Evolutionary conservation across 139 green algal genomes (phyloP), one percentile per base, ranked within the genome.

Genomic region (Chloropicon primus): DNA sequence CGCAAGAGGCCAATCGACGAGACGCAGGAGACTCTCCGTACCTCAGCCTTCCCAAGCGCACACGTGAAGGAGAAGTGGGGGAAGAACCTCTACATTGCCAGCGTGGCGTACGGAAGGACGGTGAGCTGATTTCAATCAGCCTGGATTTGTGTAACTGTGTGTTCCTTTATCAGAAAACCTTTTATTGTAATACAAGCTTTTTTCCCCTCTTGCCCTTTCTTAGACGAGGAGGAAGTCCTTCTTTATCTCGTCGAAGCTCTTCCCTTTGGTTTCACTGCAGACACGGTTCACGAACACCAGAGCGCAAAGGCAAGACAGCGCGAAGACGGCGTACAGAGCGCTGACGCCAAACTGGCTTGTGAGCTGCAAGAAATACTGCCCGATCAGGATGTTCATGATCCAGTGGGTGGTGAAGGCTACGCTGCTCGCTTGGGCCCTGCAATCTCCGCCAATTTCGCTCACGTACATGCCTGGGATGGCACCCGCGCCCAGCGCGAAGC

Each of bases 21-120:
- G 87, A 98, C 95, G 26, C 95, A 98, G 85, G 94, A 98, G 83
- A 98, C 94, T 26, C 88, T 98, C 75, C 90, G 94, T 72, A 98
- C 94, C 10, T 91, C 80, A 25, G 92, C 93, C 26, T 98, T 98
- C 82, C 94, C 94, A 62, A 91, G 80, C 82, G 92, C 88, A 1
- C 94, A 98, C 82, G 94, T 98, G 27, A 98, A 98, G 82, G 94
- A 98, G 81, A 98, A 98, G 83, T 98, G 94, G 94, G 89, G 89
- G 24, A 97, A 98, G 84, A 97, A 98, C 82, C 86, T 99, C 77
- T 99, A 99, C 92, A 97, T 99, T 74, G 89, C 91, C 2, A 89
- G 85, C 26, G 91, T 98, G 17, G 91, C 90, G 1, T 99, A 97
- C 80, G 95, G 95, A n/a, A 86, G 95, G 24, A 98, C 94, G 21